phyloP scores from a whole-genome alignment of 208 protist genomes.

The Cochliopodium minus region DNA sequence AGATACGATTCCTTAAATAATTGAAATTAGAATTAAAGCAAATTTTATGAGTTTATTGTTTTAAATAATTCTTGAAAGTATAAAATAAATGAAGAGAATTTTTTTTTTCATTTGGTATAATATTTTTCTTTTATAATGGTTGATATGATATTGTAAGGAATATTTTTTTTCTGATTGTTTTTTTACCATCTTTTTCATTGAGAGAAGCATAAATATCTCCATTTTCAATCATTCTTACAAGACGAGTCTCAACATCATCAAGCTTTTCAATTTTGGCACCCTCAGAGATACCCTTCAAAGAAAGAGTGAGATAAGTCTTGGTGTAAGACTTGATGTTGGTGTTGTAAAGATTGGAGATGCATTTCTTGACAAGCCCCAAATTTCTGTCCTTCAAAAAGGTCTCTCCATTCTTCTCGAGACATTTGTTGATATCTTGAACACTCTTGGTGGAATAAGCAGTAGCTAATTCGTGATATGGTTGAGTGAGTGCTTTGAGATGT shows the following conservation, averaged over 20 bases:
- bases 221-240: constrained; percentile 39
- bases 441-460: constrained; percentile 13
- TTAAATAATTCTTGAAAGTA: too few species aligned
- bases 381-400: constrained; percentile 33
- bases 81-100: too few species aligned
- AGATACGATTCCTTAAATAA: too few species aligned
- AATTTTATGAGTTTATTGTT: too few species aligned
- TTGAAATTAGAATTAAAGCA: too few species aligned
- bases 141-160: too few species aligned
- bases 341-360: constrained; percentile 20
- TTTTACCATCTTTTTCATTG: constrained; percentile 32
- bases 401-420: constrained; percentile 13
- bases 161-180: too few species aligned
- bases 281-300: constrained; percentile 31
- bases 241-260: constrained; percentile 18
- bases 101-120: too few species aligned
- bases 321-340: constrained; percentile 35
- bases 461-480: constrained; percentile 29
- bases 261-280: constrained; percentile 18
- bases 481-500: constrained; percentile 26
- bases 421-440: constrained; percentile 15
- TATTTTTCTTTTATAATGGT: too few species aligned
- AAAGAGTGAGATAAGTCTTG: constrained; percentile 39
- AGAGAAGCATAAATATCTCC: constrained; percentile 35
- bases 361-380: constrained; percentile 33